Conservation (phyloP, 2,329 filamentous ascomycete species). For the Claviceps pazoutovae region DNA sequence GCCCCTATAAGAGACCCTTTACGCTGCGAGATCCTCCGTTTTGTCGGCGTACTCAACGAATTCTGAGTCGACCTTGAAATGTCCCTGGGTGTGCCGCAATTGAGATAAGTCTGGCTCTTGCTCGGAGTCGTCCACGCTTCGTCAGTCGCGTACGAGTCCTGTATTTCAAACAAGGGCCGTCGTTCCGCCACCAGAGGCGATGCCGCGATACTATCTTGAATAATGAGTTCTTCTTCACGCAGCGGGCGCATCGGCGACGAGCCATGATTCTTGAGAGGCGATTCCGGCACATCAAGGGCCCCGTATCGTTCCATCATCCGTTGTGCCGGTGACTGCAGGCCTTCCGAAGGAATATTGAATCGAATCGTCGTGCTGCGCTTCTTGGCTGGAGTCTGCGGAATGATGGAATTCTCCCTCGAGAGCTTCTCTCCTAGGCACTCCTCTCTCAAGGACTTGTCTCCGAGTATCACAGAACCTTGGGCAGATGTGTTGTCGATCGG, state of each 20-base stretch:
- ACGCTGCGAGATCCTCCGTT: not conserved
- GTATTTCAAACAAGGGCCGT: conserved; percentile 23
- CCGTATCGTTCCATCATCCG: conserved; percentile 27
- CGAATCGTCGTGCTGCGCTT: conserved; percentile 14
- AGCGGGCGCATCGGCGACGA: conserved; percentile 14
- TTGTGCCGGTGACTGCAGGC: conserved; percentile 24
- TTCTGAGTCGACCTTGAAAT: not conserved
- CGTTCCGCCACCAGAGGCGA: conserved; percentile 10
- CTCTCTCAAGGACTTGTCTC: conserved; percentile 11
- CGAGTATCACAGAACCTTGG: not conserved
- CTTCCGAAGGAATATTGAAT: conserved; percentile 29
- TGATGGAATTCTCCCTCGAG: conserved; percentile 19
- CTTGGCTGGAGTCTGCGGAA: conserved; percentile 29
- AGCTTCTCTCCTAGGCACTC: conserved; percentile 3
- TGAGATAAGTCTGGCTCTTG: conserved; percentile 11
- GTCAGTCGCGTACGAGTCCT: conserved; percentile 31
- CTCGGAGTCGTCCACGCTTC: conserved; percentile 17
- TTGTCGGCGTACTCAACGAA: not conserved
- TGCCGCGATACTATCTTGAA: conserved; percentile 8
- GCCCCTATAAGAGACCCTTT: conserved; percentile 11
- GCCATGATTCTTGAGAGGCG: conserved; percentile 23
- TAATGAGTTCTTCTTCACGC: conserved; percentile 8
- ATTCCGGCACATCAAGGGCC: conserved; percentile 17
- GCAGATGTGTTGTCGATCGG: not conserved
- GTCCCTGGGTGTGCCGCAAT: not conserved